Conservation (phyloP, 192 early-diverging fungal genomes). For the Backusella liffmaniae region DNA sequence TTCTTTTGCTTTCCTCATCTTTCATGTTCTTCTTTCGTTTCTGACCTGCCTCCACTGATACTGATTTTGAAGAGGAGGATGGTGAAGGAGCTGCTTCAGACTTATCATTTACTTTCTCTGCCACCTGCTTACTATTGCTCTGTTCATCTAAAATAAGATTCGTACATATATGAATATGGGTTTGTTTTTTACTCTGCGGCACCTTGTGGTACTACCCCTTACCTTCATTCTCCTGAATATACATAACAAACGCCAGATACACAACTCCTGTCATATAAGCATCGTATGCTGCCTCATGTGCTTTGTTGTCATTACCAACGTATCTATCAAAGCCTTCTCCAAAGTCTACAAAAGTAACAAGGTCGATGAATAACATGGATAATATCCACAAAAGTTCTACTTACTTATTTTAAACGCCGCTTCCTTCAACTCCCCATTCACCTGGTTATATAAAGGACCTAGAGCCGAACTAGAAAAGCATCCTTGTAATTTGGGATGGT, state of each 20-base stretch:
- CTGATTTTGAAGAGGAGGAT: neutral
- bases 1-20: neutral
- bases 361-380: neutral
- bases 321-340: conserved; percentile 52
- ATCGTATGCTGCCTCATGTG: conserved; percentile 94
- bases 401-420: conserved; percentile 54
- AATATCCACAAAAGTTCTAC: neutral
- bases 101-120: neutral
- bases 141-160: neutral
- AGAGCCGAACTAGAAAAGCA: conserved; percentile 27
- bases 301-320: conserved; percentile 27
- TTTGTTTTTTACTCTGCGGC: no score
- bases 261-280: conserved; percentile 85
- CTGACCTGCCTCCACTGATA: neutral
- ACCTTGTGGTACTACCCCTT: neutral
- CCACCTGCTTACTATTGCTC: neutral
- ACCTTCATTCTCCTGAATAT: conserved; percentile 44
- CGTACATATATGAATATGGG: neutral
- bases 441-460: conserved; percentile 17
- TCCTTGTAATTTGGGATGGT: conserved; percentile 43
- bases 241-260: conserved; percentile 66
- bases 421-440: conserved; percentile 15
- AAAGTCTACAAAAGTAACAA: conserved; percentile 37
- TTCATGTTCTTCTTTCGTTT: neutral
- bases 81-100: neutral